Base-by-base conservation (phyloP, 495 filamentous ascomycete species). In the Hyaloscypha bicolor region DNA sequence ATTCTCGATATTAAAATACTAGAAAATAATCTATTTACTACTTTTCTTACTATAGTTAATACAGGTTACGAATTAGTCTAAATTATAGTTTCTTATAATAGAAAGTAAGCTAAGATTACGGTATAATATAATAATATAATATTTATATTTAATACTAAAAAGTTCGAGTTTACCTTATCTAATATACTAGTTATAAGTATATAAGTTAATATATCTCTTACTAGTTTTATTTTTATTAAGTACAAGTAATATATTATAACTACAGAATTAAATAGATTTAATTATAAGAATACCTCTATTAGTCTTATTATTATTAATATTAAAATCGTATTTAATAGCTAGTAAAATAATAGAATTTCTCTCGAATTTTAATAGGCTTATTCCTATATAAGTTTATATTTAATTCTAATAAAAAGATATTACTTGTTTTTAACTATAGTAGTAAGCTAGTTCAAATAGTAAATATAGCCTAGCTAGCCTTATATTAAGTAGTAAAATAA, bases 121-220 rank as follows among this genome's bases (percentile, higher is more conserved):
- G 67, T 64, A 16, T 64, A 70, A 14, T 16, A 48, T 48, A 74
- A 70, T 31, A 75, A 72, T 60, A 63, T 45, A 29, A 69, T 76
- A n/a, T 68, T 74, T 63, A 68, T 63, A n/a, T 73, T 74, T 62
- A 51, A 68, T 53, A 63, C 67, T 39, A 57, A 69, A 1, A 72
- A 68, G 32, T 62, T 77, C 42, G 67, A 75, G 22, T 72, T 60
- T 9, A 65, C 68, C 39, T 78, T 73, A 19, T 77, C 76, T 29
- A 51, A 65, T 19, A 64, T 71, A 25, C 66, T 76, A 12, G 31
- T 64, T 21, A 73, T 66, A 12, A 72, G 62, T 25, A 73, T 76
- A 33, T 66, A 70, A 60, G 71, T 76, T 16, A 71, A 69, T 52
- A 75, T 71, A 11, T 65, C 65, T 30, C 73, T 71, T 14, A 69